Conservation (phyloP, 345 rosid genomes). For the Pugionium dolabratum region DNA sequence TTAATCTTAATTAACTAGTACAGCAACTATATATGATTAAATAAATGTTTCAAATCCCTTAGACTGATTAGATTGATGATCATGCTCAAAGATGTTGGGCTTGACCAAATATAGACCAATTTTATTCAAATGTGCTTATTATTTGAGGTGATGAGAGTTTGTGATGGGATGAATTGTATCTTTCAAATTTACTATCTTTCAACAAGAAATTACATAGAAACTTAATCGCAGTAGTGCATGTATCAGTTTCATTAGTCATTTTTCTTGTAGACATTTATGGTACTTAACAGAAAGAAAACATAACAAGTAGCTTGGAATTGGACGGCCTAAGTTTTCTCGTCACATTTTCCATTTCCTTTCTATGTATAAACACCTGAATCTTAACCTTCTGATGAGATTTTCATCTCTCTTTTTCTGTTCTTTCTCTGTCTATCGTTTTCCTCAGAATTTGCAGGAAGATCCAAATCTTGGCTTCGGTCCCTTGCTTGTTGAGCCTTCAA, state of each 20-base stretch:
- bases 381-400: neutral
- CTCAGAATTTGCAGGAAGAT: constrained; percentile 65
- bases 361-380: constrained; percentile 20
- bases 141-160: no score
- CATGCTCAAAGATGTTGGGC: neutral
- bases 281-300: constrained; percentile 20
- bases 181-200: no score
- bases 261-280: constrained; percentile 9
- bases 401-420: constrained; percentile 1
- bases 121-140: neutral
- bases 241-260: constrained; percentile 16
- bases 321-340: constrained; percentile 38
- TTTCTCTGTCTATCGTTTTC: neutral
- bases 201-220: constrained; percentile 20
- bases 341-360: constrained; percentile 31
- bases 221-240: neutral
- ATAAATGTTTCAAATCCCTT: constrained; percentile 8
- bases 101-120: constrained; percentile 2
- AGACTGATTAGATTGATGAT: neutral
- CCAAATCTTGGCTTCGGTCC: constrained; percentile 59
- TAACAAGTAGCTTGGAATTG: constrained; percentile 31
- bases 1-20: constrained; percentile 12
- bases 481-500: constrained; percentile 44
- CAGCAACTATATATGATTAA: neutral
- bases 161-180: no score